phyloP scores from a whole-genome alignment of 164 flowering plant genomes.

The Magnolia officinalis region DNA sequence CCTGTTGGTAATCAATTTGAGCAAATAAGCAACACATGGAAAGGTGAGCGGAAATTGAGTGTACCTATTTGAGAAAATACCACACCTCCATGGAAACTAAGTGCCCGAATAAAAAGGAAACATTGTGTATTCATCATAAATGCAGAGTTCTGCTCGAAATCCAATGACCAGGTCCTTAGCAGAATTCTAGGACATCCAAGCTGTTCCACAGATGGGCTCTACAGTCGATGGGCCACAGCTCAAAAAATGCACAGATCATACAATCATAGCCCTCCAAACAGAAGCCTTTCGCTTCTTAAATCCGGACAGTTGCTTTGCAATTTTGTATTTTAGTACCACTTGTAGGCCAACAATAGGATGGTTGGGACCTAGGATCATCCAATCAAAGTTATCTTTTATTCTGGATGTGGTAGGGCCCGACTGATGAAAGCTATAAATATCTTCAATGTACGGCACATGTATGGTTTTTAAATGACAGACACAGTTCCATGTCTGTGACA shows the following conservation, averaged over 20 bases:
- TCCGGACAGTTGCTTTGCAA: too few species aligned
- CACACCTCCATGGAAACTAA: not conserved
- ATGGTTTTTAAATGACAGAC: not conserved
- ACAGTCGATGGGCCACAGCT: not conserved
- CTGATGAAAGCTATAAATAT: not conserved
- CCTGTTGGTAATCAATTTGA: conserved; percentile 32
- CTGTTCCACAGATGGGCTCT: not conserved
- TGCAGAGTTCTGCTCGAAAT: not conserved
- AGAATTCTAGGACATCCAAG: not conserved
- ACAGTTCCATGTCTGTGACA: not conserved
- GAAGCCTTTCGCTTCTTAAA: not conserved
- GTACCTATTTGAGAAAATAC: too few species aligned
- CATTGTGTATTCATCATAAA: not conserved
- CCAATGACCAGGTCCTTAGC: not conserved
- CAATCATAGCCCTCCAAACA: not conserved
- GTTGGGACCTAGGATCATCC: not conserved
- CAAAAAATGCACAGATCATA: not conserved
- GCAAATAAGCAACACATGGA: not conserved
- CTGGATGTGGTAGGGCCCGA: not conserved
- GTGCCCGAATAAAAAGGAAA: not conserved
- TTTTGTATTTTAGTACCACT: not conserved
- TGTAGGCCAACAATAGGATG: not conserved
- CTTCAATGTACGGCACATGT: not conserved
- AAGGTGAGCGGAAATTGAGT: not conserved
- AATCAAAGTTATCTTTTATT: not conserved